Base-by-base conservation (phyloP, 2,329 filamentous ascomycete species). In the Didymella sp. region DNA sequence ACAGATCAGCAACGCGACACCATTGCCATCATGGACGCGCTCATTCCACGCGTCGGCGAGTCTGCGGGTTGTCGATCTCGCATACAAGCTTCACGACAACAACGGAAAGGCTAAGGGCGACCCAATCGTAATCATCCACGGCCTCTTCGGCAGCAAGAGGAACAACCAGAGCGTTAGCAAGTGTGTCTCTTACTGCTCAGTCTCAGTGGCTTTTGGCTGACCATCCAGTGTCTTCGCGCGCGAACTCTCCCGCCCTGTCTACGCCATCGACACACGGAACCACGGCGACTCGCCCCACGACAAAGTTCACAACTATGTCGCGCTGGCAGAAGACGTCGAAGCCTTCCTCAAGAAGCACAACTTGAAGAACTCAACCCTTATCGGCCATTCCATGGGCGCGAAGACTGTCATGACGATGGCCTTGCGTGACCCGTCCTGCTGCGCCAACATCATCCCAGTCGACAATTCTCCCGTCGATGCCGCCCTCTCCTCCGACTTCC, bases 331-430 rank as follows among this genome's bases (percentile, higher is more conserved):
- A 63, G 94, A 98, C 68, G 87, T 97, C 11, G 86, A 88, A 51
- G 81, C 84, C 41, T 98, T 98, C 75, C 88, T 98, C 53, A 68
- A 82, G 5, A 79, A 89, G 51, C 89, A 96, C 74, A 80, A 82
- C 3, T 78, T 97, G n/a, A 79, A 83, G 41, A 80, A 89, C 25
- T 82, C 88, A 2, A 92, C 90, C 0, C 79, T 98, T 25, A 95
- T 98, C 69, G 94, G 94, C 0, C 95, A 98, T 78, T 96, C 92
- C 1, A 98, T 98, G 94, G 94, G 95, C 61, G 94, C 94, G 43
- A 98, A 98, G 80, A 88, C 89, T 2, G 92, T 91, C 67, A 97
- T 98, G 94, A 82, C 89, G 0, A 81, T 97, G 56, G 92, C 92
- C 3, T 84, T 98, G 31, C 81, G 84, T 40, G 83, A 86, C 0